Conservation (phyloP, 164 flowering plant genomes). For the Annona cherimola region DNA sequence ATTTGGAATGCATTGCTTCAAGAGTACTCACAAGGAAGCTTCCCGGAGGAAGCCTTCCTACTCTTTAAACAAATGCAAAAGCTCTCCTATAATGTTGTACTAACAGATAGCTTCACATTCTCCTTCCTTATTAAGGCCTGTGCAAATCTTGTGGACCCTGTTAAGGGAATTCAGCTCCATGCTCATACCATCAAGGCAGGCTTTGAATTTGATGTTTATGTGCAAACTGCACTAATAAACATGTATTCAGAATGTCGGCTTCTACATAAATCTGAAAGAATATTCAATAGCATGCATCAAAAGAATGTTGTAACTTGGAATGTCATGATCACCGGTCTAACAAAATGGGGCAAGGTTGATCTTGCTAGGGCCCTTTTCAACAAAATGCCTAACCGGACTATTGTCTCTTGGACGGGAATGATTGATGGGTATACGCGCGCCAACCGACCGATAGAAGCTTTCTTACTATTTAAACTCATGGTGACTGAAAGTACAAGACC, state of each 20-base stretch:
- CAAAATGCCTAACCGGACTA: slow-evolving; percentile 16
- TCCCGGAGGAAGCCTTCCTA: slow-evolving; percentile 20
- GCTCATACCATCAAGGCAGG: slow-evolving; percentile 12
- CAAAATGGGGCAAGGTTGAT: slow-evolving; percentile 20
- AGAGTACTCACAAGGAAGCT: slow-evolving; percentile 15
- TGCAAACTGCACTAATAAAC: slow-evolving; percentile 22
- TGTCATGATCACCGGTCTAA: slow-evolving; percentile 25
- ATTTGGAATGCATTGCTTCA: slow-evolving; percentile 24
- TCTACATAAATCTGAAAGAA: slow-evolving; percentile 13
- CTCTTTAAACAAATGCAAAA: slow-evolving; percentile 18
- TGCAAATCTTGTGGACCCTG: slow-evolving; percentile 13
- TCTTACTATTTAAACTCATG: slow-evolving; percentile 17
- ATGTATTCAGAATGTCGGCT: slow-evolving; percentile 17
- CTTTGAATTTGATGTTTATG: slow-evolving; percentile 20
- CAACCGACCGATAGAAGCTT: slow-evolving; percentile 17
- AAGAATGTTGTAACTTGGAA: slow-evolving; percentile 26
- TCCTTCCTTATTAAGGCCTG: slow-evolving; percentile 28
- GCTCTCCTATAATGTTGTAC: not conserved
- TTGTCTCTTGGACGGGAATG: slow-evolving; percentile 26
- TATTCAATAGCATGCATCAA: slow-evolving; percentile 18
- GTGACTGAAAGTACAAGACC: slow-evolving; percentile 15
- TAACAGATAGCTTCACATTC: slow-evolving; percentile 17
- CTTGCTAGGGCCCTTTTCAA: slow-evolving; percentile 15
- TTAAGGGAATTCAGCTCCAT: slow-evolving; percentile 24
- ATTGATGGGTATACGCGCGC: slow-evolving; percentile 22